Base-by-base conservation (phyloP, 345 rosid species). In the Hibiscus tridactylites region DNA sequence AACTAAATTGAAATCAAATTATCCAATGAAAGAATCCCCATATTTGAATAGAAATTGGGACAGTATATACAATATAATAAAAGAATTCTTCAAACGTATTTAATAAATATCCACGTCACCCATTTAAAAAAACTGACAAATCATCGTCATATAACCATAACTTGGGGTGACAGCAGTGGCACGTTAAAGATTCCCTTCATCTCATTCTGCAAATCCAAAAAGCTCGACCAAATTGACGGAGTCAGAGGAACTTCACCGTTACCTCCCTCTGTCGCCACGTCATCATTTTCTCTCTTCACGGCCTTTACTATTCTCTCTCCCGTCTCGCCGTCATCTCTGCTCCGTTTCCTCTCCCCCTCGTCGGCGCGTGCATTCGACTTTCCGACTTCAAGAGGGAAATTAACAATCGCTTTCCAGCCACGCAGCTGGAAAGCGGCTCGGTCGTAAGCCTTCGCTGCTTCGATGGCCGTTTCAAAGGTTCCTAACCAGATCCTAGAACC, bases 371-470 rank as follows among this genome's bases (percentile, higher is more conserved):
- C 46, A 28, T 66, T 60, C 44, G 67, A 74, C 60, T 46, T 81
- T 12, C 83, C 89, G 29, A 89, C 96, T 19, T 93, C 96, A 0
- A 91, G 85, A 11, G 98, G 98, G 77, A 93, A 93, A 79, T 93
- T 93, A 42, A 93, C 74, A 26, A 93, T 87, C 11, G 98, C 97
- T 73, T 88, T 93, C 1, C 94, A 82, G 4, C 96, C 93, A 2
- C 98, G 87, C 54, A 93, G 86, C 75, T 73, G 74, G 83, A 91
- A 93, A 56, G 96, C 94, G 0, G 97, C 93, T 70, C 78, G 64
- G 75, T 93, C 97, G 77, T 93, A 93, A 60, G 98, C 97, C 74
- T 79, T 85, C 5, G 96, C 98, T 17, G 98, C 97, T 75, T 88
- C 88, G 17, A 88, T 74, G 15, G 88, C 88, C 1, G 88, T 84